These are phyloP conservation scores for Phytopythium helicoides DNA, from an alignment of 352 stramenopile genomes.

Conservation along the genomic window DNA sequence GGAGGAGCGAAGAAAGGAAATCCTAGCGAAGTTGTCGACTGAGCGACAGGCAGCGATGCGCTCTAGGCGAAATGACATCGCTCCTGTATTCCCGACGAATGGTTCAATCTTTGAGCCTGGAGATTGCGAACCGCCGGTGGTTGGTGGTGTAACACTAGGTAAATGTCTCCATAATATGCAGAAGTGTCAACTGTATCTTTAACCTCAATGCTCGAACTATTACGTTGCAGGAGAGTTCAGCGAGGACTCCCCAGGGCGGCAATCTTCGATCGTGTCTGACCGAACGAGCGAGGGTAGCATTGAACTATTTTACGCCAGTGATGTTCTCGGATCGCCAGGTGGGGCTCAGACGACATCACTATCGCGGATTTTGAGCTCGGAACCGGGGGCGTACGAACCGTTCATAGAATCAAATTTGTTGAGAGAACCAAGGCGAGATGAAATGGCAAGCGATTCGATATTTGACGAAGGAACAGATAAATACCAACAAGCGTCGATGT, in stretches of 20 bases:
- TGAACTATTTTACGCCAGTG: constrained; percentile 8
- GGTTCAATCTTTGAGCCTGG: too few species aligned
- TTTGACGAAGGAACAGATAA: not conserved
- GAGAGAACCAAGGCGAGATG: not conserved
- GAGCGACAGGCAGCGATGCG: constrained; percentile 46
- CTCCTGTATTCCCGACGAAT: not conserved
- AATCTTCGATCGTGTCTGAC: constrained; percentile 6
- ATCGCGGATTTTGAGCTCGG: not conserved
- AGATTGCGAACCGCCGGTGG: too few species aligned
- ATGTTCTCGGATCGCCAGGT: constrained; percentile 1
- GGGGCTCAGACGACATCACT: not conserved
- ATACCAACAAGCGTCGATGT: not conserved
- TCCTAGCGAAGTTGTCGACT: constrained; percentile 60
- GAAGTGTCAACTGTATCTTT: too few species aligned
- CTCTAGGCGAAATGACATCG: not conserved
- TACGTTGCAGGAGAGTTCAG: too few species aligned
- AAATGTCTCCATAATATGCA: too few species aligned
- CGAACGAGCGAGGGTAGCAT: constrained; percentile 6
- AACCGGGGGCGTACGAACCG: not conserved
- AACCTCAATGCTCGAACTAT: too few species aligned
- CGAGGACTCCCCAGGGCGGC: constrained; percentile 1
- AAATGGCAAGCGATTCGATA: not conserved
- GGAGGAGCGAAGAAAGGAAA: constrained; percentile 59
- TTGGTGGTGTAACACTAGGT: too few species aligned
- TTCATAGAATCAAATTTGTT: not conserved